Evolutionary conservation across 345 rosid species (phyloP).

Genomic region (Linum trigynum): DNA sequence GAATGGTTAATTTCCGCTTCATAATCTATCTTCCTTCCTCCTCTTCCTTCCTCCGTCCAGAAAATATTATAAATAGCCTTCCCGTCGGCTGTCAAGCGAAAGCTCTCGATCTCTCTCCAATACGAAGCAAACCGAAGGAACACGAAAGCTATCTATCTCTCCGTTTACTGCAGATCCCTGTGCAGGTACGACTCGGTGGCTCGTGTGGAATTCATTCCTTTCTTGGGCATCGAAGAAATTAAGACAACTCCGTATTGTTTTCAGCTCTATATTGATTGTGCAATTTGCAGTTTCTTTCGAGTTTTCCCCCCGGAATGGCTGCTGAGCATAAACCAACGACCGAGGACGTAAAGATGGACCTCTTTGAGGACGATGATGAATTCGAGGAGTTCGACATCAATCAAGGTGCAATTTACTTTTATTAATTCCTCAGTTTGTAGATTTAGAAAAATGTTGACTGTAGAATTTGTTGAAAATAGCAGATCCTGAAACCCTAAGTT

Average conservation of each 20-base stretch:
- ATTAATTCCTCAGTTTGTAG: not conserved
- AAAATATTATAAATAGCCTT: too few relatives aligned
- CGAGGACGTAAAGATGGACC: conserved; percentile 71
- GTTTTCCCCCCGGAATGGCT: conserved; percentile 31
- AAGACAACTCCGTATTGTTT: not conserved
- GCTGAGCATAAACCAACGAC: conserved; percentile 42
- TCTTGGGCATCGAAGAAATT: not conserved
- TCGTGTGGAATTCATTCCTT: not conserved
- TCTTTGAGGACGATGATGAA: conserved; percentile 93
- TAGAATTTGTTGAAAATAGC: not conserved
- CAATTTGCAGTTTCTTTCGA: not conserved
- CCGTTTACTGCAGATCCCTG: not conserved
- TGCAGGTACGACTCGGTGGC: not conserved
- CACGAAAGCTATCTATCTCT: not conserved
- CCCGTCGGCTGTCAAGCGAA: too few relatives aligned
- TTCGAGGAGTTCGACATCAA: conserved; percentile 76
- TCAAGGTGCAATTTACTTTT: conserved; percentile 30
- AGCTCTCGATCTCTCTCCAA: too few relatives aligned
- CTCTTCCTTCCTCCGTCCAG: too few relatives aligned
- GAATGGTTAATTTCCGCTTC: too few relatives aligned
- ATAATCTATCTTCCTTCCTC: too few relatives aligned
- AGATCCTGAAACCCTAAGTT: not conserved
- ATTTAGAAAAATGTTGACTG: not conserved
- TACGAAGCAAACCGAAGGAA: not conserved
- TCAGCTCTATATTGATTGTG: not conserved